phyloP scores from a whole-genome alignment of 345 rosid genomes.

The Gossypioides kirkii region DNA sequence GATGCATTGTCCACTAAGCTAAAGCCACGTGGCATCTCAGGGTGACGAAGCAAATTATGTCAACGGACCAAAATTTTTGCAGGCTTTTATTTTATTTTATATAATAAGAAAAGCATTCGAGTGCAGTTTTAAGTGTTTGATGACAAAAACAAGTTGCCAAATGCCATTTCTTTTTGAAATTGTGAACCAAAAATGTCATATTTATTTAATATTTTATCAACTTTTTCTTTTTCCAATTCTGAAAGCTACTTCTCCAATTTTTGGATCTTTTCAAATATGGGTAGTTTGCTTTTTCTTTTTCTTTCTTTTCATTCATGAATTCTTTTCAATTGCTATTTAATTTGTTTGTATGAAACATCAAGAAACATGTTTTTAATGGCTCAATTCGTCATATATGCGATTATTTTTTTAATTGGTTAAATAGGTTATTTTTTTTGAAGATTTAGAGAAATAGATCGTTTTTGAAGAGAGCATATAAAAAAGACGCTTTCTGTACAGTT shows the following conservation, averaged over 20 bases:
- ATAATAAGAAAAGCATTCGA: neutral
- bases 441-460: too few species aligned
- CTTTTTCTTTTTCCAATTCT: neutral
- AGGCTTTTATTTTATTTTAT: neutral
- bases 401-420: too few species aligned
- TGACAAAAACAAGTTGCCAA: neutral
- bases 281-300: neutral
- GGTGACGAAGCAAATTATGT: slow-evolving; percentile 11
- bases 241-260: slow-evolving; percentile 7
- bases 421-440: too few species aligned
- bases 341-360: neutral
- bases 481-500: too few species aligned
- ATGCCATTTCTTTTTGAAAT: neutral
- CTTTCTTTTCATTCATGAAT: neutral
- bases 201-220: neutral
- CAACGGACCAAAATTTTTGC: neutral
- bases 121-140: slow-evolving; percentile 12
- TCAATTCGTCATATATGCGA: too few species aligned
- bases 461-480: too few species aligned
- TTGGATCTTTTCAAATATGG: neutral
- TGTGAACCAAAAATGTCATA: neutral
- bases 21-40: slow-evolving; percentile 16
- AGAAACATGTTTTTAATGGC: too few species aligned
- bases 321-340: neutral
- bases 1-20: neutral